Percentiles rank a stretch among this genome's conserved stretches.
phyloP scores from a whole-genome alignment of 2,329 filamentous ascomycete genomes.

The Bipolaris gigantea region DNA sequence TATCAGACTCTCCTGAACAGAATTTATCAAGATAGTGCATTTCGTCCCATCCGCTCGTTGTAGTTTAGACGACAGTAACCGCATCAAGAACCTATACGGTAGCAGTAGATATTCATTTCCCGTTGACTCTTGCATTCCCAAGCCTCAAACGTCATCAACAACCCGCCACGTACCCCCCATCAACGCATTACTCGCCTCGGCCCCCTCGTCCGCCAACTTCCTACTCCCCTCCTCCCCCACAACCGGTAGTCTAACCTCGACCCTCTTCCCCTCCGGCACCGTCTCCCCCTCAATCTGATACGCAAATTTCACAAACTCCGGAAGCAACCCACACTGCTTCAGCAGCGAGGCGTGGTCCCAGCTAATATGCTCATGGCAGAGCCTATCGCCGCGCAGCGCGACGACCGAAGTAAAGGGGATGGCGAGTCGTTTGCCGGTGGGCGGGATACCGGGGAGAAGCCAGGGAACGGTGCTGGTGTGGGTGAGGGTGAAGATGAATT shows the following conservation, averaged over 20 bases:
- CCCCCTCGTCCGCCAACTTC: conserved; percentile 56
- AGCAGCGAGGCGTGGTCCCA: conserved; percentile 70
- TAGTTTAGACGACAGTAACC: too few relatives aligned
- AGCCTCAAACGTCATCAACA: conserved; percentile 25
- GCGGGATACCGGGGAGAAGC: conserved; percentile 42
- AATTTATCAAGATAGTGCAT: too few relatives aligned
- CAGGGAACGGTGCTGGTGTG: conserved; percentile 40
- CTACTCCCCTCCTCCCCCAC: conserved; percentile 57
- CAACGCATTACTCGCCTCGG: conserved; percentile 60
- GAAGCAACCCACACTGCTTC: conserved; percentile 63
- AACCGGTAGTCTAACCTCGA: conserved; percentile 65
- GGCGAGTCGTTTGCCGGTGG: conserved; percentile 46
- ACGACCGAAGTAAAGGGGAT: conserved; percentile 68
- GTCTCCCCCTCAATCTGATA: conserved; percentile 32
- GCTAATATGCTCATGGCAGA: conserved; percentile 71
- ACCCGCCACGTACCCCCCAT: conserved; percentile 43
- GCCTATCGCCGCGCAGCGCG: conserved; percentile 66
- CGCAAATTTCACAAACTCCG: conserved; percentile 66
- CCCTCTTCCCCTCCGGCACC: conserved; percentile 47
- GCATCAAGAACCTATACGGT: too few relatives aligned
- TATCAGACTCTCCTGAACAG: not conserved
- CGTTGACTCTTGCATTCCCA: not conserved
- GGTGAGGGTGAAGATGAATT: conserved; percentile 42
- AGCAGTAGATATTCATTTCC: too few relatives aligned
- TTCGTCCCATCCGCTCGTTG: too few relatives aligned